Conservation (phyloP, 2,329 filamentous ascomycete species). For the Colletotrichum australisinense region DNA sequence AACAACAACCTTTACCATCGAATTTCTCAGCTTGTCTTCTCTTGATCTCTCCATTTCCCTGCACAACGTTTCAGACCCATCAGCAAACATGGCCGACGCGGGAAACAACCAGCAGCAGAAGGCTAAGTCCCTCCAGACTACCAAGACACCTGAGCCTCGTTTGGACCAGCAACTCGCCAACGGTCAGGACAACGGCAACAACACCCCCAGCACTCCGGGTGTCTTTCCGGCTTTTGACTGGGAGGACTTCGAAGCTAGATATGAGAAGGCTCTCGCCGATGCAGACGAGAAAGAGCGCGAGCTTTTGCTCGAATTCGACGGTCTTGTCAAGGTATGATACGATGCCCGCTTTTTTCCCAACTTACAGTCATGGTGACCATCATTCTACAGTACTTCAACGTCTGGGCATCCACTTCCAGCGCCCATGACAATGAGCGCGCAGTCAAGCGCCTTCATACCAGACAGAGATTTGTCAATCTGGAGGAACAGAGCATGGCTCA, state of each 20-base stretch:
- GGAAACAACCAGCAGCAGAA: conserved; percentile 6
- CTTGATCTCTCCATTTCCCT: background rate
- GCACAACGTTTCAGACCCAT: too few relatives aligned
- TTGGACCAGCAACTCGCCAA: conserved; percentile 45
- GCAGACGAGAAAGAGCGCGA: conserved; percentile 73
- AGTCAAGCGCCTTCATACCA: conserved; percentile 83
- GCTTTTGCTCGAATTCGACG: conserved; percentile 74
- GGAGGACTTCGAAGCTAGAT: conserved; percentile 79
- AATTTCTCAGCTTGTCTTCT: background rate
- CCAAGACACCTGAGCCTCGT: conserved; percentile 53
- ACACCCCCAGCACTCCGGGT: conserved; percentile 62
- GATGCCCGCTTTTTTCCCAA: conserved; percentile 1
- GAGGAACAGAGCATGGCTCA: conserved; percentile 77
- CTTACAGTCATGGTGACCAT: conserved; percentile 5
- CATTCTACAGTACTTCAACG: conserved; percentile 74
- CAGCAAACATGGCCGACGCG: conserved; percentile 18
- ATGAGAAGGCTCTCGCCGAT: conserved; percentile 72
- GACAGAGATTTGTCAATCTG: conserved; percentile 79
- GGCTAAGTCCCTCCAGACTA: conserved; percentile 36
- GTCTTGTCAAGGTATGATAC: conserved; percentile 69
- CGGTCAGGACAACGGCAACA: conserved; percentile 40
- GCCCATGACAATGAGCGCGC: conserved; percentile 81
- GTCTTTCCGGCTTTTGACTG: conserved; percentile 75
- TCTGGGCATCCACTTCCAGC: conserved; percentile 81
- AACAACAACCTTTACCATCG: background rate